A percentile compares a stretch with the other conserved stretches of the same genome.
Evolutionary conservation across 2,329 filamentous ascomycete species (phyloP).

Genomic region (Beauveria scarabaeidicola): DNA sequence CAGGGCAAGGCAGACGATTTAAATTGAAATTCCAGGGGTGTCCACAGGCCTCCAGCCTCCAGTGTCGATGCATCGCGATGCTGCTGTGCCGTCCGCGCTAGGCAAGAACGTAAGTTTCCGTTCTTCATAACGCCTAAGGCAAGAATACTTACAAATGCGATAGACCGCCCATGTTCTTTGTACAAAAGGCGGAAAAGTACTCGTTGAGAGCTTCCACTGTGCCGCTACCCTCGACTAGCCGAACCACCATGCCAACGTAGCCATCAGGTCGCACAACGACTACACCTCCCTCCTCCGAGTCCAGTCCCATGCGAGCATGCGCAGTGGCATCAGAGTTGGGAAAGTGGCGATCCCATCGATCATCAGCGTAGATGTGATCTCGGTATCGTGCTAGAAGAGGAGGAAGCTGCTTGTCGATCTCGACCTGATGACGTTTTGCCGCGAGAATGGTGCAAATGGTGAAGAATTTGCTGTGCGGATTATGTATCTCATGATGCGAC

Average conservation of each 20-base stretch:
- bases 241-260: conserved; percentile 70
- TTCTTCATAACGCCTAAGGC: not conserved
- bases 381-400: conserved; percentile 63
- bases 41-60: not conserved
- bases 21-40: not conserved
- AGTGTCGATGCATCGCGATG: not conserved
- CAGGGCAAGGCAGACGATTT: not conserved
- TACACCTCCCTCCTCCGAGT: conserved; percentile 64
- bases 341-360: conserved; percentile 63
- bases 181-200: conserved; percentile 69
- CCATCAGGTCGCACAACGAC: conserved; percentile 82
- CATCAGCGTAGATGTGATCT: conserved; percentile 80
- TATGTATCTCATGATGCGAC: conserved; percentile 71
- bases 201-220: conserved; percentile 75
- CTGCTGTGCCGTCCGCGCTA: not conserved
- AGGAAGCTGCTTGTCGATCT: conserved; percentile 65
- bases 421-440: conserved; percentile 56
- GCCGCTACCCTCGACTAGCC: conserved; percentile 64
- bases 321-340: conserved; percentile 63
- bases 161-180: conserved; percentile 43
- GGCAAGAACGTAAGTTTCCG: not conserved
- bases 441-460: conserved; percentile 72
- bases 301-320: conserved; percentile 79
- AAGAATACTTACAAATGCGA: conserved; percentile 18
- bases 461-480: conserved; percentile 77